Conservation (phyloP, 1,139 yeast genomes). For the Candida dubliniensis region DNA sequence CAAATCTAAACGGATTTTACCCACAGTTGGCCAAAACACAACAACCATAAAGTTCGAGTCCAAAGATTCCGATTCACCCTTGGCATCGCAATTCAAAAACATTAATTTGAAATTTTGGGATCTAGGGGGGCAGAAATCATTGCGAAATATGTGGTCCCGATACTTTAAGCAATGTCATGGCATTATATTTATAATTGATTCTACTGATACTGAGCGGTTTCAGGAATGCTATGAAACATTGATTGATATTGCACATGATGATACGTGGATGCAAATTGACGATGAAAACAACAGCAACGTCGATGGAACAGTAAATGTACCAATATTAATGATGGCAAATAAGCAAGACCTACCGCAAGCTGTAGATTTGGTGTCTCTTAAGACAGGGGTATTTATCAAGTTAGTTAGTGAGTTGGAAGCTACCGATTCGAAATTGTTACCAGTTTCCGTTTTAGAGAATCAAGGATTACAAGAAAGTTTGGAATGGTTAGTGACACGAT, state of each 20-base stretch:
- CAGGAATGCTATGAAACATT: conserved; percentile 78
- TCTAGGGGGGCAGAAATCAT: conserved; percentile 86
- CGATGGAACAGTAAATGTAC: conserved; percentile 57
- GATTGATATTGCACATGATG: conserved; percentile 42
- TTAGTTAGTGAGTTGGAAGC: conserved; percentile 84
- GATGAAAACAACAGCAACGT: conserved; percentile 32
- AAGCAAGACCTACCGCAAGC: conserved; percentile 82
- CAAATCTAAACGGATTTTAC: conserved; percentile 43
- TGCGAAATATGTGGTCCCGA: conserved; percentile 83
- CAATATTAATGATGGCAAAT: conserved; percentile 90
- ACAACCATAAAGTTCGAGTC: conserved; percentile 44
- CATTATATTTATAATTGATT: conserved; percentile 86
- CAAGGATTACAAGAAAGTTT: conserved; percentile 85
- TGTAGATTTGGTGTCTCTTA: conserved; percentile 76
- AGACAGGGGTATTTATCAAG: conserved; percentile 75
- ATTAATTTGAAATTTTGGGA: conserved; percentile 86
- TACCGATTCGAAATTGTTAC: conserved; percentile 84
- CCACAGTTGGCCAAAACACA: conserved; percentile 65
- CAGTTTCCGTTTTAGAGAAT: conserved; percentile 84
- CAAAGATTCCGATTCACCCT: conserved; percentile 19
- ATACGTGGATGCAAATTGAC: conserved; percentile 44
- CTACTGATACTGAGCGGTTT: conserved; percentile 79
- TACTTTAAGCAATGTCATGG: conserved; percentile 88
- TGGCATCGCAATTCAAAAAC: conserved; percentile 42
- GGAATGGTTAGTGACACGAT: conserved; percentile 81